phyloP scores from a whole-genome alignment of 129 eudicot species.

The Chrysanthemum seticuspe region DNA sequence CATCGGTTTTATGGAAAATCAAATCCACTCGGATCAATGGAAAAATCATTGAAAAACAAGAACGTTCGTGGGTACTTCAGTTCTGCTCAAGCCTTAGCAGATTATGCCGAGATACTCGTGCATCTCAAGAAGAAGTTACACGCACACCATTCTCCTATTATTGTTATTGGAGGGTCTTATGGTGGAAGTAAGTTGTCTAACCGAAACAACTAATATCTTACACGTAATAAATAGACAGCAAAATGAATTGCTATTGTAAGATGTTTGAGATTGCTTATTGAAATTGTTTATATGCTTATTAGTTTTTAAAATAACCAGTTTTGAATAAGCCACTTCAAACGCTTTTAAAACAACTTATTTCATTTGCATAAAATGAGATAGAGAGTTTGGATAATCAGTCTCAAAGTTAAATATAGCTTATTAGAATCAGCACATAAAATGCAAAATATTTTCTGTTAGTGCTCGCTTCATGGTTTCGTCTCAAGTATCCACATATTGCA shows the following conservation, averaged over 20 bases:
- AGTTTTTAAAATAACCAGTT: too few species aligned
- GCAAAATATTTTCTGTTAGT: slow-evolving; percentile 30
- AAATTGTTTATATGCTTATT: too few species aligned
- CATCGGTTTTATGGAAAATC: slow-evolving; percentile 72
- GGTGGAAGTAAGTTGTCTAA: slow-evolving; percentile 73
- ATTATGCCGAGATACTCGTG: slow-evolving; percentile 65
- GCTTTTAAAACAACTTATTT: too few species aligned
- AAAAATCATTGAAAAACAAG: slow-evolving; percentile 48
- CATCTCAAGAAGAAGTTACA: slow-evolving; percentile 48
- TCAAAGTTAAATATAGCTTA: too few species aligned
- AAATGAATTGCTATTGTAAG: not conserved
- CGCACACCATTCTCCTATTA: slow-evolving; percentile 61
- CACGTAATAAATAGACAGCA: not conserved
- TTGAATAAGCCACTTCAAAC: too few species aligned
- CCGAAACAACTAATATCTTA: not conserved
- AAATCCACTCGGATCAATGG: slow-evolving; percentile 38
- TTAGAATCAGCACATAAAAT: too few species aligned
- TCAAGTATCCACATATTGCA: slow-evolving; percentile 84
- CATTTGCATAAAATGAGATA: too few species aligned
- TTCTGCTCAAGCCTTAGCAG: slow-evolving; percentile 89
- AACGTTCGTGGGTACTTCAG: slow-evolving; percentile 63
- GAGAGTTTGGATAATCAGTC: too few species aligned
- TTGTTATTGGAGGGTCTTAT: slow-evolving; percentile 82
- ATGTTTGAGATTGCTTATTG: too few species aligned
- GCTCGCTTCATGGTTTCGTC: slow-evolving; percentile 85